Base-by-base conservation (phyloP, 192 early-diverging fungal genomes). In the Pilaira anomala region DNA sequence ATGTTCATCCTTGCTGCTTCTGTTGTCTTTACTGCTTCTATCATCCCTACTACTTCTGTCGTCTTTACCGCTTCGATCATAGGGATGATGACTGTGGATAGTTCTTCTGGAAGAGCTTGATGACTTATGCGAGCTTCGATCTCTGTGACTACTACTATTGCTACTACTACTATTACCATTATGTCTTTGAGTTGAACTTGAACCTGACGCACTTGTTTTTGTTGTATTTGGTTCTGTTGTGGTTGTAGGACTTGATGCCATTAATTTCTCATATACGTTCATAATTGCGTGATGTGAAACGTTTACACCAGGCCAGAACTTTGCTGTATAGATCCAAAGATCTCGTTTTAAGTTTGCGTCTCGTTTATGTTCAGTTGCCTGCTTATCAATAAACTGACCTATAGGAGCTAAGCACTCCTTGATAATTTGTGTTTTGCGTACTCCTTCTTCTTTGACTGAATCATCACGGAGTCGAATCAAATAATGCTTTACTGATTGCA, bases 241-340 rank as follows among this genome's bases (percentile, higher is more conserved):
- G n/a, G n/a, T n/a, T n/a, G n/a, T n/a, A n/a, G 14, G 33, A 39
- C 48, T 19, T 26, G 64, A 58, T 45, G 51, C 44, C 4, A 49
- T 51, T 48, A 81, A 50, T 26, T 80, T 67, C 54, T 76, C 77
- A 81, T 86, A 87, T 53, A 86, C 65, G 41, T 77, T 53, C 67
- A 78, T 77, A 40, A 87, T 48, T 66, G 85, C 69, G 18, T 72
- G 59, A 52, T 81, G 71, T 45, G 83, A 71, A 22, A 91, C 73
- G 24, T 66, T 63, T 58, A 78, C 61, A 48, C 71, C 73, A 18
- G 86, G 84, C 89, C 86, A 88, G 65, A 82, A 91, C 53, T 77
- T 80, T 24, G 83, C 81, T 60, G 77, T 85, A 77, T 80, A 88
- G 63, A 83, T 82, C 93, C 83, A 93, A 60, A 85, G 65, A 69